Evolutionary conservation across 306 rosid genomes (phyloP).

Genomic region (Trifolium fragiferum): DNA sequence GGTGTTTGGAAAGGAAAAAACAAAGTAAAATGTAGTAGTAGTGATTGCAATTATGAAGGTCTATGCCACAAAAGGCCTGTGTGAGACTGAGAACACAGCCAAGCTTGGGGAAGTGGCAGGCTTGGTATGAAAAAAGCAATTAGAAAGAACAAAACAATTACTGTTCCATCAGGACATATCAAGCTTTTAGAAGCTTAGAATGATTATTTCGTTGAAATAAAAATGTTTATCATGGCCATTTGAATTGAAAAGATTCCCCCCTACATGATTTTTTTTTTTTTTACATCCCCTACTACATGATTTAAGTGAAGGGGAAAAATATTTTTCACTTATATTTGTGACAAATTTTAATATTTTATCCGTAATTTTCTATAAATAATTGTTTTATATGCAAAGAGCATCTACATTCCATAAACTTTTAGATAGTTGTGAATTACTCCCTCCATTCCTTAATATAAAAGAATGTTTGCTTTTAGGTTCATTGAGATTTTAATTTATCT

Average conservation of each 20-base stretch:
- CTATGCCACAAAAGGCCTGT: constrained; percentile 29
- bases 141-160: background rate
- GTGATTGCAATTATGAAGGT: constrained; percentile 41
- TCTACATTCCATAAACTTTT: no score
- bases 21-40: constrained; percentile 29
- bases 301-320: background rate
- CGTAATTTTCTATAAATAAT: no score
- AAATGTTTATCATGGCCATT: constrained; percentile 6
- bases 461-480: no score
- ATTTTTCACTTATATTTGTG: background rate
- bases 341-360: background rate
- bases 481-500: no score
- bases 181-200: constrained; percentile 34
- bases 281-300: background rate
- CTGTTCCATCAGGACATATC: constrained; percentile 13
- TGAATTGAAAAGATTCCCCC: background rate
- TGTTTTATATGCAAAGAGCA: no score
- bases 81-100: constrained; percentile 25
- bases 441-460: no score
- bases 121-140: constrained; percentile 37
- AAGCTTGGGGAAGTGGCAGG: constrained; percentile 36
- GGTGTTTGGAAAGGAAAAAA: constrained; percentile 5
- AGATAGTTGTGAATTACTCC: no score
- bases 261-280: no score
- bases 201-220: constrained; percentile 16